Conservation (phyloP, 345 rosid species). For the Geranium brycei region DNA sequence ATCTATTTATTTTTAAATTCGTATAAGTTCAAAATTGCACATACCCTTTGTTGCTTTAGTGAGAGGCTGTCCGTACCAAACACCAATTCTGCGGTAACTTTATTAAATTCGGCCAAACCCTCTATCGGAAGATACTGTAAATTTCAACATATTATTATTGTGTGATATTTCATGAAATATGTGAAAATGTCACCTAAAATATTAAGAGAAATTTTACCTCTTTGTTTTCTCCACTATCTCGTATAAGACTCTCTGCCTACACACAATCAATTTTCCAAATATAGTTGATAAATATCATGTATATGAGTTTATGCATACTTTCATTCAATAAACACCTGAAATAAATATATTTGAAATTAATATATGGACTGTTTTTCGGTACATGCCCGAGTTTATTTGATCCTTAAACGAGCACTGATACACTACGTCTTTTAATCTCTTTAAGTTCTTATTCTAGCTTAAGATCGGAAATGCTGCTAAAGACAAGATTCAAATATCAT, state of each 20-base stretch:
- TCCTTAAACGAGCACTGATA: no score
- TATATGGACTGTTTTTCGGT: no score
- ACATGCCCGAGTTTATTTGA: no score
- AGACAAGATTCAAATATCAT: no score
- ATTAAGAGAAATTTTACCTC: slow-evolving; percentile 56
- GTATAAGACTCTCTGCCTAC: slow-evolving; percentile 80
- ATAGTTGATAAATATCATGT: not conserved
- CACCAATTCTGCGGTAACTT: slow-evolving; percentile 78
- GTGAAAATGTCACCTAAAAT: not conserved
- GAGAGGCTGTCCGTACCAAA: slow-evolving; percentile 68
- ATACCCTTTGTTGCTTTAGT: slow-evolving; percentile 58
- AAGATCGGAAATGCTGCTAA: no score
- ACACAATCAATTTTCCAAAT: slow-evolving; percentile 5
- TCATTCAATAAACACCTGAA: not conserved
- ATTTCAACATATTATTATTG: not conserved
- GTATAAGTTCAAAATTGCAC: slow-evolving; percentile 11
- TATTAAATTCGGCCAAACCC: slow-evolving; percentile 84
- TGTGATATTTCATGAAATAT: not conserved
- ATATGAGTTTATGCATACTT: no score
- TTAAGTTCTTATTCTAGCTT: no score
- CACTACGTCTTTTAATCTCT: no score
- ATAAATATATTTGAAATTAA: not conserved
- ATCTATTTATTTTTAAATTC: no score
- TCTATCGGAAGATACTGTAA: slow-evolving; percentile 92
- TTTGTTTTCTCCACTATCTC: slow-evolving; percentile 81